These are phyloP conservation scores for Xylariaceae sp. DNA, from an alignment of 2,329 filamentous ascomycete genomes.

Conservation along the genomic window DNA sequence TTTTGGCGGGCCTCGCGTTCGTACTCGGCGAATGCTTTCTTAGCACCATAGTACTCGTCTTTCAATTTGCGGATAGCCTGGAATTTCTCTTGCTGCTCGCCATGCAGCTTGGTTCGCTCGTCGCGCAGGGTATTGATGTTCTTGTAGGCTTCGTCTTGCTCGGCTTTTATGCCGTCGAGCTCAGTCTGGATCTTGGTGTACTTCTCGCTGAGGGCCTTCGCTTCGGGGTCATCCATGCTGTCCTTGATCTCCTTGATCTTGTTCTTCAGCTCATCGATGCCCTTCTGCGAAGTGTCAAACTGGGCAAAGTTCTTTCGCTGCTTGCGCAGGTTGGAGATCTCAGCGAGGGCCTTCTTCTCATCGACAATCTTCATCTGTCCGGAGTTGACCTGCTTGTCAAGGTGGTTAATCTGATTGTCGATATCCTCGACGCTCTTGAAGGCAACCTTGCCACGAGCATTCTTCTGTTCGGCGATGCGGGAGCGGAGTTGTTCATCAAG, in stretches of 20 bases:
- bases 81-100: conserved; percentile 84
- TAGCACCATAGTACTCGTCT: conserved; percentile 79
- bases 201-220: conserved; percentile 79
- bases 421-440: conserved; percentile 89
- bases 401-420: conserved; percentile 72
- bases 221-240: conserved; percentile 83
- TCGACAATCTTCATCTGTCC: conserved; percentile 95
- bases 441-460: conserved; percentile 69
- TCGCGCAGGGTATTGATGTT: conserved; percentile 79
- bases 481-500: conserved; percentile 86
- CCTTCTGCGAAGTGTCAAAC: conserved; percentile 81
- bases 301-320: conserved; percentile 85
- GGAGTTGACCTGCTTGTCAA: conserved; percentile 82
- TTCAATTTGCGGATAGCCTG: conserved; percentile 78
- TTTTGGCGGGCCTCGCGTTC: conserved; percentile 79
- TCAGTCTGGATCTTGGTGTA: conserved; percentile 84
- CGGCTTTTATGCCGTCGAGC: conserved; percentile 83
- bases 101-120: conserved; percentile 77
- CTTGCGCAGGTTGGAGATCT: conserved; percentile 80
- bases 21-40: conserved; percentile 77
- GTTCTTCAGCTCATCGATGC: conserved; percentile 79
- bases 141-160: conserved; percentile 90
- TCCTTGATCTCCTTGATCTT: conserved; percentile 89
- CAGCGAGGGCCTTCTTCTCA: conserved; percentile 86
- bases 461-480: conserved; percentile 82